These are phyloP conservation scores for Trametes cinnabarina DNA, from an alignment of 768 basidiomycete species.

Conservation along the genomic window DNA sequence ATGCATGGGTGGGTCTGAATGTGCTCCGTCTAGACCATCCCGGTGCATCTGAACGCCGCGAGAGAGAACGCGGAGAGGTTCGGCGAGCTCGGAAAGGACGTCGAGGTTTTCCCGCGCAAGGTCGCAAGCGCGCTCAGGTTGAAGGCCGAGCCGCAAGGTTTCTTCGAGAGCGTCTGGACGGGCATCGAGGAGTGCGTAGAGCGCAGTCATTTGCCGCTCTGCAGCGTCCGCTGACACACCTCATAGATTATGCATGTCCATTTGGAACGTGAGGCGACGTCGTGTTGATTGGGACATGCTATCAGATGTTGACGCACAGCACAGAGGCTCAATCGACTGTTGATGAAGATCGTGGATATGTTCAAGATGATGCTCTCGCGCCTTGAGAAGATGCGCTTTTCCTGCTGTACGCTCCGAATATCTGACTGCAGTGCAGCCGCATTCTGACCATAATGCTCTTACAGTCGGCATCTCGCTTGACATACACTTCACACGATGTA, in stretches of 20 bases:
- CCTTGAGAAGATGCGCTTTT: constrained; percentile 25
- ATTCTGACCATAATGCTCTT: background rate
- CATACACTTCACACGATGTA: constrained; percentile 17
- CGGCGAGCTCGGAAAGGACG: constrained; percentile 24
- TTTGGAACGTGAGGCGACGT: constrained; percentile 24
- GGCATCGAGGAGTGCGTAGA: constrained; percentile 26
- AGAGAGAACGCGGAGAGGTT: constrained; percentile 21
- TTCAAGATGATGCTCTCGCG: constrained; percentile 26
- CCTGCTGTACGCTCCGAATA: constrained; percentile 16
- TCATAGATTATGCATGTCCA: constrained; percentile 25
- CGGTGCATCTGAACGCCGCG: constrained; percentile 27
- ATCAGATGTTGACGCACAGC: background rate
- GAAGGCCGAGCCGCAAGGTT: constrained; percentile 25
- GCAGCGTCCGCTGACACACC: background rate
- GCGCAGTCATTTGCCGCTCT: background rate
- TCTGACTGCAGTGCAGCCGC: too few species aligned
- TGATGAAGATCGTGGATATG: constrained; percentile 21
- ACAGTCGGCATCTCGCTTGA: constrained; percentile 22
- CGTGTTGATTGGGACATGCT: background rate
- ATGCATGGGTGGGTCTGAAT: background rate
- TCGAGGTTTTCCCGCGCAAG: constrained; percentile 30
- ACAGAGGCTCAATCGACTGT: constrained; percentile 22
- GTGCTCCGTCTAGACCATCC: constrained; percentile 27
- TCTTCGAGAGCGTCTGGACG: constrained; percentile 23
- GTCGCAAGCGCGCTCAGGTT: constrained; percentile 26